A percentile compares a stretch with the other conserved stretches of the same genome.
Evolutionary conservation across 2,329 filamentous ascomycete genomes (phyloP).

Genomic region (Ophiostoma ips): DNA sequence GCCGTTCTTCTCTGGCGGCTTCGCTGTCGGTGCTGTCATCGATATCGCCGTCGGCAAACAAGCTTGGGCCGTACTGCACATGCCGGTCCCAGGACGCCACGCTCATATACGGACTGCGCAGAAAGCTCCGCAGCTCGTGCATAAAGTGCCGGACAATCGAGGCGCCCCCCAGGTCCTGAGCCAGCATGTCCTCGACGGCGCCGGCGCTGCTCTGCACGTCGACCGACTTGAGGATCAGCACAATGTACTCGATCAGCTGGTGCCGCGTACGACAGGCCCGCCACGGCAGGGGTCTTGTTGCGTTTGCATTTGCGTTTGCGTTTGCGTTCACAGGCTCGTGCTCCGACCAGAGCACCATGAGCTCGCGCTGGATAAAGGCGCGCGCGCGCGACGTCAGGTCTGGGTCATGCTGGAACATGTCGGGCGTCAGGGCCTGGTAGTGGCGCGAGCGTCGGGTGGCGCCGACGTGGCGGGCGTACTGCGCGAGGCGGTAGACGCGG

Average conservation of each 20-base stretch:
- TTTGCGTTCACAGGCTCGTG: constrained; percentile 28
- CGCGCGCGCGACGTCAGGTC: constrained; percentile 63
- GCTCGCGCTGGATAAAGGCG: constrained; percentile 69
- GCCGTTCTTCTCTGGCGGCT: neutral
- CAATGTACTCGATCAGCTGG: constrained; percentile 63
- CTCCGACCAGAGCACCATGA: constrained; percentile 56
- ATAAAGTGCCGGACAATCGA: constrained; percentile 62
- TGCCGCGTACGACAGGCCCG: neutral
- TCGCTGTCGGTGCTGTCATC: neutral
- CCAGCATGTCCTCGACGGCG: constrained; percentile 64
- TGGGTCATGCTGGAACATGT: constrained; percentile 29
- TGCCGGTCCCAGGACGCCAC: constrained; percentile 67
- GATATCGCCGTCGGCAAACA: no score
- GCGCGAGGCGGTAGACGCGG: constrained; percentile 55
- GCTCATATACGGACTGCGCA: constrained; percentile 63
- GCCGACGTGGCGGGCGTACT: constrained; percentile 72
- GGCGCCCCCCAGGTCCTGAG: constrained; percentile 52
- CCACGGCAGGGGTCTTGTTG: no score
- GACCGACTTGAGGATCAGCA: constrained; percentile 37
- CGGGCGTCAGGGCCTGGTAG: no score
- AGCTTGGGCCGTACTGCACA: constrained; percentile 48
- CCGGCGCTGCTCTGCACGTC: constrained; percentile 69
- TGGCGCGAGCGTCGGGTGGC: constrained; percentile 55
- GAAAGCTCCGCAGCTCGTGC: constrained; percentile 72
- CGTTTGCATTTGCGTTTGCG: no score